These are phyloP conservation scores for Ceratorhiza oryzae-sativae DNA, from an alignment of 1,284 basidiomycete genomes.

Conservation along the genomic window DNA sequence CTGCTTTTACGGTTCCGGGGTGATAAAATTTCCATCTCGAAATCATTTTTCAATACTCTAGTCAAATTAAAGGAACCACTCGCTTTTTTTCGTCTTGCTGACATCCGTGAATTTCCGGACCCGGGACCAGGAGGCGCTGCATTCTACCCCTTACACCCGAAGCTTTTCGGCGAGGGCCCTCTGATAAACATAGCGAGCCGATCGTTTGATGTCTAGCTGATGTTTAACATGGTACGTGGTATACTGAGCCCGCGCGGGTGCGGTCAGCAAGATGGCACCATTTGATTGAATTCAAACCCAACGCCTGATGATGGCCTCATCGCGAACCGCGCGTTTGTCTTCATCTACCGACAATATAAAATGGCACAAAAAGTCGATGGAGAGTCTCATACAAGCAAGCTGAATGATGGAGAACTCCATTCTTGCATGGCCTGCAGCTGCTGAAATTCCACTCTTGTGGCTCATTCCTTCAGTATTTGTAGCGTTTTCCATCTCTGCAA, in stretches of 20 bases:
- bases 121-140: too few relatives aligned
- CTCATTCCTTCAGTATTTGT: background rate
- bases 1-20: too few relatives aligned
- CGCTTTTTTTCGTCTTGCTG: too few relatives aligned
- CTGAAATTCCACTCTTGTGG: background rate
- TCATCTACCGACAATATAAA: background rate
- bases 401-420: background rate
- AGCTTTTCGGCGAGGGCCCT: too few relatives aligned
- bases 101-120: too few relatives aligned
- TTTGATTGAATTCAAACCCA: background rate
- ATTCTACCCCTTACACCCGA: too few relatives aligned
- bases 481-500: conserved; percentile 45
- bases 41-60: too few relatives aligned
- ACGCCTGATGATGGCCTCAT: background rate
- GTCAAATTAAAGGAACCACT: too few relatives aligned
- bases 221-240: too few relatives aligned
- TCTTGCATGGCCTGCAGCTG: background rate
- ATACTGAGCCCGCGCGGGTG: conserved; percentile 10
- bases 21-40: too few relatives aligned
- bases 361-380: background rate
- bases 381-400: background rate
- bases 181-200: too few relatives aligned
- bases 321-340: background rate
- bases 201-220: too few relatives aligned
- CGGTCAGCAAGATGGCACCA: conserved; percentile 3